Evolutionary conservation across 257 asterid genomes (phyloP).

Genomic region (Buddleja alternifolia): DNA sequence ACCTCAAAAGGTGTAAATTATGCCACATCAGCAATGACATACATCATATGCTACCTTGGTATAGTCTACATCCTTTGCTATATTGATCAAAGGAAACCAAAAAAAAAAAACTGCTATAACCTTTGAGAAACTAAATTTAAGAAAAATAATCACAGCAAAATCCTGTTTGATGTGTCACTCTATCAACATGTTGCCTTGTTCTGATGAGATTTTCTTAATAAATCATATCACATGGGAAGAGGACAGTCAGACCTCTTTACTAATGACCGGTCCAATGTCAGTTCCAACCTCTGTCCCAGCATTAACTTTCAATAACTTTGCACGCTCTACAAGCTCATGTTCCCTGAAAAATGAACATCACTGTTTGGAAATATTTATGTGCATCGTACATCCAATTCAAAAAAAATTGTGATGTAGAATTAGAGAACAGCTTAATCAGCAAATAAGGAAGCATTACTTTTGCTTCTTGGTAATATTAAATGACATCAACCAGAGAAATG

Average conservation of each 20-base stretch:
- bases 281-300: slow-evolving; percentile 53
- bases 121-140: neutral
- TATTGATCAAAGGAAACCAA: neutral
- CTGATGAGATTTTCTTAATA: neutral
- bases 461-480: neutral
- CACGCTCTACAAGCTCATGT: slow-evolving; percentile 42
- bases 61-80: too few relatives aligned
- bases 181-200: neutral
- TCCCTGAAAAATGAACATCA: slow-evolving; percentile 37
- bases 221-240: neutral
- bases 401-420: neutral
- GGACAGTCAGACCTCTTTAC: slow-evolving; percentile 43
- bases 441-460: neutral
- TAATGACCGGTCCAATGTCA: slow-evolving; percentile 50
- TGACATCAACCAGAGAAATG: too few relatives aligned
- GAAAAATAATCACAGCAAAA: neutral
- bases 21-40: too few relatives aligned
- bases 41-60: too few relatives aligned
- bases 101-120: too few relatives aligned
- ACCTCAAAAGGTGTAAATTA: too few relatives aligned
- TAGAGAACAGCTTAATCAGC: slow-evolving; percentile 7
- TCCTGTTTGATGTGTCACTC: neutral
- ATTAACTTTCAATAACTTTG: slow-evolving; percentile 44
- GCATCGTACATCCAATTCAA: neutral
- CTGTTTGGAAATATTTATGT: neutral